Conservation (phyloP, 1,284 basidiomycete species). For the Ustilago hordei region DNA sequence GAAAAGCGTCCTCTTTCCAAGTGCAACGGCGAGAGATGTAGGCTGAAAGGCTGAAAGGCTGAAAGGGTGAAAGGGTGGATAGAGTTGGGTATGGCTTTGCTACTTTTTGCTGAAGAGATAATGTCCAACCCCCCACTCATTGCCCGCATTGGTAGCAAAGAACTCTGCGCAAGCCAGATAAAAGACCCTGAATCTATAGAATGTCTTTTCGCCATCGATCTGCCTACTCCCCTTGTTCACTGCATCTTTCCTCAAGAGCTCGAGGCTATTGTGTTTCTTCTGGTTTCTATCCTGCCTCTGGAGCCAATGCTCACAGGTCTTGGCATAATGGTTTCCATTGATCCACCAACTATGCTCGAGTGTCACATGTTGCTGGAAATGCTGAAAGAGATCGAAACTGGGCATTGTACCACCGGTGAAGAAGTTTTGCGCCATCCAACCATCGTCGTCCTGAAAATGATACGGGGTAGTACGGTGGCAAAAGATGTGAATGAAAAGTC, state of each 20-base stretch:
- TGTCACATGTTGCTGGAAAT: slow-evolving; percentile 78
- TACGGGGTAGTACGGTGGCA: slow-evolving; percentile 76
- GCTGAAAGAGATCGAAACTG: slow-evolving; percentile 75
- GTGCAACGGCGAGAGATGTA: too few relatives aligned
- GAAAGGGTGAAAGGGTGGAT: too few relatives aligned
- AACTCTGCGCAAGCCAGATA: slow-evolving; percentile 82
- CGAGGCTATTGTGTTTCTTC: slow-evolving; percentile 65
- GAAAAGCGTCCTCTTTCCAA: too few relatives aligned
- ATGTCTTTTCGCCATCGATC: slow-evolving; percentile 76
- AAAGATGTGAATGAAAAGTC: slow-evolving; percentile 82
- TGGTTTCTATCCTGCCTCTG: slow-evolving; percentile 77
- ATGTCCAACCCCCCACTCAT: slow-evolving; percentile 77
- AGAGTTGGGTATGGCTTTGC: too few relatives aligned
- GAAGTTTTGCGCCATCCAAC: slow-evolving; percentile 80
- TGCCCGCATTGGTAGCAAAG: slow-evolving; percentile 77
- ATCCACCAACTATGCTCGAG: slow-evolving; percentile 74
- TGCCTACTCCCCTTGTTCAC: slow-evolving; percentile 56
- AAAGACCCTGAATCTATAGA: slow-evolving; percentile 79
- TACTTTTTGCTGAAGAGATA: slow-evolving; percentile 72
- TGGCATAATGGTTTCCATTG: slow-evolving; percentile 77
- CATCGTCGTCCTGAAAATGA: slow-evolving; percentile 80
- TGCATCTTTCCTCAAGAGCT: slow-evolving; percentile 45
- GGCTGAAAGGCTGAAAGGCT: too few relatives aligned
- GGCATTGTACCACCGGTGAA: slow-evolving; percentile 75
- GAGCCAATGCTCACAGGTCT: slow-evolving; percentile 80